Percentiles rank a stretch among this genome's conserved stretches.
Evolutionary conservation across 805 yeast species (phyloP).

Genomic region (Candida dendrica): DNA sequence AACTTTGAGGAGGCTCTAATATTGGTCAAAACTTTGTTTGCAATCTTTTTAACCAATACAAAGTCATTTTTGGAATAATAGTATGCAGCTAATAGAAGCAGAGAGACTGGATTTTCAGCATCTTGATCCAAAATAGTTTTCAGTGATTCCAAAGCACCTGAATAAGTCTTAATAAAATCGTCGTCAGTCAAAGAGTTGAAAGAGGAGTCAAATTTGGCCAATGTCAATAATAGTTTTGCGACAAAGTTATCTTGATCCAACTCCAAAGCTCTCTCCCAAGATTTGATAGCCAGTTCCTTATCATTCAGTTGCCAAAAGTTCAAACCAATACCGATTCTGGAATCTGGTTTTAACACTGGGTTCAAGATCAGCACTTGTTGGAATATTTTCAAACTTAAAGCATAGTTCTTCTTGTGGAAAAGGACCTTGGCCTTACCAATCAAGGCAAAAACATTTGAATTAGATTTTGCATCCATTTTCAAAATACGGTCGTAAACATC

Average conservation of each 20-base stretch:
- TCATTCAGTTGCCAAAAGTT: conserved; percentile 89
- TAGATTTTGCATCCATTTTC: conserved; percentile 36
- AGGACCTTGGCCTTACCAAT: conserved; percentile 79
- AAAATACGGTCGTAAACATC: conserved; percentile 59
- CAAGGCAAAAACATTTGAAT: conserved; percentile 65
- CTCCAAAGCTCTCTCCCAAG: conserved; percentile 79
- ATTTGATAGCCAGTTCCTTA: conserved; percentile 61
- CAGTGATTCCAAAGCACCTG: conserved; percentile 45
- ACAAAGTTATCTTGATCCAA: conserved; percentile 52
- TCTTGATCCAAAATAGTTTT: conserved; percentile 27
- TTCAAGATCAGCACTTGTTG: conserved; percentile 75
- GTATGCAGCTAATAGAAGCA: conserved; percentile 61
- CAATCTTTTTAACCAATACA: conserved; percentile 48
- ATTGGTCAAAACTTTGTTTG: conserved; percentile 39
- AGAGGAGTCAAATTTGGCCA: conserved; percentile 62
- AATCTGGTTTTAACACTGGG: conserved; percentile 81
- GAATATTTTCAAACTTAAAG: conserved; percentile 69
- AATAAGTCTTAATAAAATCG: conserved; percentile 55
- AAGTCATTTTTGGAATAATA: conserved; percentile 63
- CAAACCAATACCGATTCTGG: conserved; percentile 89
- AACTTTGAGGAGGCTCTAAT: conserved; percentile 33
- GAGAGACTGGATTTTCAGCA: conserved; percentile 51
- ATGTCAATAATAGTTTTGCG: conserved; percentile 58
- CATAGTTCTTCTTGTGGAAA: conserved; percentile 64
- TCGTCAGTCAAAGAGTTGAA: conserved; percentile 48